A percentile compares a stretch with the other conserved stretches of the same genome.
Conservation (phyloP, 2,329 filamentous ascomycete species). For the Cadophora gregata region DNA sequence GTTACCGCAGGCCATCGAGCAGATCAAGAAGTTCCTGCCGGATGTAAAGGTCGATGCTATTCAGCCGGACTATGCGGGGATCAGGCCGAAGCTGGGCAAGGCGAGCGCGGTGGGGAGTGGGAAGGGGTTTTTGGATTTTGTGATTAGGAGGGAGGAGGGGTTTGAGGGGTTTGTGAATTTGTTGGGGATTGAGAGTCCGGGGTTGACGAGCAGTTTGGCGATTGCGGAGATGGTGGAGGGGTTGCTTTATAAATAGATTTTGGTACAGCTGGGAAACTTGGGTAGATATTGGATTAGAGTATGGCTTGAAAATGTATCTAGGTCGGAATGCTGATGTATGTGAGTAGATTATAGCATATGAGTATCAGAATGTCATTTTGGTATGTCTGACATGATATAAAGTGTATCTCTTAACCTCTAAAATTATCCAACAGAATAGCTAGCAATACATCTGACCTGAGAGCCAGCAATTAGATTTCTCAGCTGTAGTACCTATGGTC, state of each 20-base stretch:
- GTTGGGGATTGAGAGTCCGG: slow-evolving; percentile 91
- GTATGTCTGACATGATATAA: too few species aligned
- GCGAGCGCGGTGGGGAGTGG: slow-evolving; percentile 64
- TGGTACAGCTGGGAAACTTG: too few species aligned
- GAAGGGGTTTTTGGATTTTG: slow-evolving; percentile 82
- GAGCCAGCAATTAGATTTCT: too few species aligned
- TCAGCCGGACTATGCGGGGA: slow-evolving; percentile 85
- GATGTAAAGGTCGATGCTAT: slow-evolving; percentile 70
- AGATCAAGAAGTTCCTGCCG: slow-evolving; percentile 83
- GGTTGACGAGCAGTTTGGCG: slow-evolving; percentile 84
- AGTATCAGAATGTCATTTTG: too few species aligned
- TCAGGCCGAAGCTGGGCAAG: slow-evolving; percentile 79
- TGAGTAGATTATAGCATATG: too few species aligned
- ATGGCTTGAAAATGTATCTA: too few species aligned
- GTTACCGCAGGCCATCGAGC: slow-evolving; percentile 69
- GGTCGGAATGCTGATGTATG: too few species aligned
- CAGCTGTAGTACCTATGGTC: too few species aligned
- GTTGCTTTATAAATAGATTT: slow-evolving; percentile 38
- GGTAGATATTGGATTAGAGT: too few species aligned
- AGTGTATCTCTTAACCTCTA: too few species aligned
- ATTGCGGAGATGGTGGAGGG: slow-evolving; percentile 78
- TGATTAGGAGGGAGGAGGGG: slow-evolving; percentile 77
- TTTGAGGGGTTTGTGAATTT: slow-evolving; percentile 87
- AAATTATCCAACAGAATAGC: too few species aligned
- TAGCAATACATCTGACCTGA: too few species aligned